Conservation (phyloP, 2,329 filamentous ascomycete genomes). For the Fusarium sp. region DNA sequence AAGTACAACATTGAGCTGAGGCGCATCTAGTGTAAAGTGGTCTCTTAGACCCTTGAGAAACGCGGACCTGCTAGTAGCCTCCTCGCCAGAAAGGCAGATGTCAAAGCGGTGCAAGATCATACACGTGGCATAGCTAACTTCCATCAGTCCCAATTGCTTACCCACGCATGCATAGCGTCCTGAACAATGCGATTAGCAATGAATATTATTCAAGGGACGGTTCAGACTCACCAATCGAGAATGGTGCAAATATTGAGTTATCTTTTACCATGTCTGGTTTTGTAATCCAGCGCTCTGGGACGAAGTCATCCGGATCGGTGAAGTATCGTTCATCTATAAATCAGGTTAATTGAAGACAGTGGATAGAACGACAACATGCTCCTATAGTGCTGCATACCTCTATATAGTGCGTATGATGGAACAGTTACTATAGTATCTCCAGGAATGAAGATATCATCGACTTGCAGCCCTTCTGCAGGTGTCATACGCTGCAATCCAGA, state of each 20-base stretch:
- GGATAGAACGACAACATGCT: accelerated
- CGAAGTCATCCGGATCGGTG: not conserved
- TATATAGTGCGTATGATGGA: not conserved
- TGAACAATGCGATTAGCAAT: accelerated
- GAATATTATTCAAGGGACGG: accelerated
- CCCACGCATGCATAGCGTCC: not conserved
- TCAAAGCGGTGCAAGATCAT: not conserved
- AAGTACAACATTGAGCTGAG: accelerated
- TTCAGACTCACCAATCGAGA: not conserved
- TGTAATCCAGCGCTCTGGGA: not conserved
- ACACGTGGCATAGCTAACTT: not conserved
- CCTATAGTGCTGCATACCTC: not conserved
- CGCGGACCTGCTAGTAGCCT: accelerated
- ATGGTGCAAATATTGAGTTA: not conserved
- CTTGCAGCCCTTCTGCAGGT: not conserved
- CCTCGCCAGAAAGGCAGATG: accelerated
- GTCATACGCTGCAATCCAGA: not conserved
- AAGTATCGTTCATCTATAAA: not conserved
- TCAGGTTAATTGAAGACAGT: not conserved
- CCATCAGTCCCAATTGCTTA: not conserved
- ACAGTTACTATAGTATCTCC: not conserved
- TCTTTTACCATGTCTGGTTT: not conserved
- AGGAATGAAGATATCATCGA: not conserved
- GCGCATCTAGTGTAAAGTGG: accelerated
- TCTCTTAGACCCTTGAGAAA: accelerated